Evolutionary conservation across 2,329 filamentous ascomycete genomes (phyloP), one percentile per base, ranked within the genome.

Genomic region (Myriosclerotinia scirpicola): DNA sequence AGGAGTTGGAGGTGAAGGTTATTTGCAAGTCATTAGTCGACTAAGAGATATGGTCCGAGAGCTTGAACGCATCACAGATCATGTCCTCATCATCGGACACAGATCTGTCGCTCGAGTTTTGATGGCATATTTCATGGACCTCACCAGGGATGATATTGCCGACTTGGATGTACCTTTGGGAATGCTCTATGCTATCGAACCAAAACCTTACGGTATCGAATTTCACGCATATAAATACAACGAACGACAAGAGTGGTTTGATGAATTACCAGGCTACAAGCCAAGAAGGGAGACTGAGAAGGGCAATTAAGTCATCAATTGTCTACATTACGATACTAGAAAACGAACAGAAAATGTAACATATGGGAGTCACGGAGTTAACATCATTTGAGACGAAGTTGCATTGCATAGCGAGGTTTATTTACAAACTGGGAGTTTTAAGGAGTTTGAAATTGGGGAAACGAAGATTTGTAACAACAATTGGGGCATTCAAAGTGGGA

Each of bases 181-280:
- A 22, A 93, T 97, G 83, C 83, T 97, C 9, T 99, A 96, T 78
- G 91, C 93, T 72, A 90, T 99, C 58, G 94, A 99, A 79, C 95
- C 95, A 44, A 97, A 97, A 83, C 95, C 95, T 0, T 99, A 99
- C 72, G 95, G 95, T 17, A 93, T 97, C 67, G 94, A 97, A 69
- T 97, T 98, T 81, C 94, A 96, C 77, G 94, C 93, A 0, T 99
- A 96, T 82, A 87, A 88, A 69, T 99, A 97, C 80, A 91, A 97
- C 76, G 86, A 91, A 69, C 82, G 84, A 3, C 85, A 81, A 26
- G 87, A 90, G 69, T 92, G 89, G 84, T 99, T 99, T 74, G 88
- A 95, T 67, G 88, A 95, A 76, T 80, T 96, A 55, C 90, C 89
- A n/a, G 84, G 93, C 74, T 98, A 95, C 79, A 87, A 90, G 78